Percentiles rank a stretch among this genome's conserved stretches.
Conservation (phyloP, 805 yeast species). For the Candida insectalens region DNA sequence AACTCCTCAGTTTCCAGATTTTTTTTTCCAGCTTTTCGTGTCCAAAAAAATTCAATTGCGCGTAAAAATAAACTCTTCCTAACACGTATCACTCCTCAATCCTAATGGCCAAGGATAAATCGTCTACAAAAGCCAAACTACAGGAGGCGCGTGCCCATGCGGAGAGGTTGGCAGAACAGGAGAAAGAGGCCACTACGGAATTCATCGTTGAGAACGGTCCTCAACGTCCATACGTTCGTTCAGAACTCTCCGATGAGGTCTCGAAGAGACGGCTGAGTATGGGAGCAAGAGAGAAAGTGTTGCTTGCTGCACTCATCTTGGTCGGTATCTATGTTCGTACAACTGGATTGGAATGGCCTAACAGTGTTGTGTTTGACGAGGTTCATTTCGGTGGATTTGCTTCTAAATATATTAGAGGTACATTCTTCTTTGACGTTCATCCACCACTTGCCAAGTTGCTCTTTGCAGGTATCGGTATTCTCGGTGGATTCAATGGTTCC, state of each 20-base stretch:
- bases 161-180: too few species aligned
- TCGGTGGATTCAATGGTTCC: constrained; percentile 66
- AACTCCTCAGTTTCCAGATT: too few species aligned
- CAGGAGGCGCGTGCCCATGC: too few species aligned
- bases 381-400: constrained; percentile 99
- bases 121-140: too few species aligned
- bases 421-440: constrained; percentile 78
- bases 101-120: too few species aligned
- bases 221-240: constrained; percentile 42
- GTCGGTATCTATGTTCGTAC: constrained; percentile 54
- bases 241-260: constrained; percentile 36
- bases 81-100: too few species aligned
- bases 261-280: constrained; percentile 31
- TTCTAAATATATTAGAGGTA: constrained; percentile 66
- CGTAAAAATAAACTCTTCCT: too few species aligned
- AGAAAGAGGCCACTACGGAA: constrained; percentile 26
- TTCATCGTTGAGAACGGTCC: constrained; percentile 40
- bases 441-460: constrained; percentile 82
- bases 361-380: constrained; percentile 92
- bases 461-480: constrained; percentile 57
- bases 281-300: constrained; percentile 28
- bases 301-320: constrained; percentile 29
- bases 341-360: constrained; percentile 52
- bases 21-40: too few species aligned
- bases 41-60: too few species aligned